These are phyloP conservation scores for Annulohypoxylon bovei DNA, from an alignment of 495 filamentous ascomycete genomes.

Conservation along the genomic window DNA sequence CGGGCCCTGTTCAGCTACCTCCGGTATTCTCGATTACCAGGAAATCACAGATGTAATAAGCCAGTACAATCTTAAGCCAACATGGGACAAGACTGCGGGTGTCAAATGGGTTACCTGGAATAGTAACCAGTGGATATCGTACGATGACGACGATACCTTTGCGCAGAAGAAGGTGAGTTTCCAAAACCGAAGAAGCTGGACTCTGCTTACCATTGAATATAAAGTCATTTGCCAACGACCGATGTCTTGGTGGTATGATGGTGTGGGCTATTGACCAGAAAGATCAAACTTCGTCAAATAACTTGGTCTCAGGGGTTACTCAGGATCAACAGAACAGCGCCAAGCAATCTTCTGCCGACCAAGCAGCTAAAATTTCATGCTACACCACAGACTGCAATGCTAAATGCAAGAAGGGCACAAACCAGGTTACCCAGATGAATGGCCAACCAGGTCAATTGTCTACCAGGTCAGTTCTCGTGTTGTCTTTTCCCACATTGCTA, in stretches of 20 bases:
- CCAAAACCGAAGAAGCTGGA: background rate
- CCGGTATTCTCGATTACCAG: background rate
- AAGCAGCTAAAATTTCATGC: background rate
- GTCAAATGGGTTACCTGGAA: slow-evolving; percentile 56
- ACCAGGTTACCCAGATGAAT: background rate
- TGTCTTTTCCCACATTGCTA: background rate
- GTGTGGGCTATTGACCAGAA: slow-evolving; percentile 51
- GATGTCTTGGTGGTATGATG: slow-evolving; percentile 43
- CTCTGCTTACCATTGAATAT: background rate
- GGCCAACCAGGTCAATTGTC: background rate
- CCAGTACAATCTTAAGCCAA: background rate
- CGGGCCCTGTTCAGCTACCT: background rate
- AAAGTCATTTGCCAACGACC: slow-evolving; percentile 42
- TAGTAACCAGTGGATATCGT: slow-evolving; percentile 59
- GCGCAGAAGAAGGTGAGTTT: slow-evolving; percentile 49
- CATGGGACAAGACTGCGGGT: slow-evolving; percentile 40
- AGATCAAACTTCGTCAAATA: background rate
- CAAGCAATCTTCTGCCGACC: background rate
- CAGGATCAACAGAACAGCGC: background rate
- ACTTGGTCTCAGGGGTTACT: background rate
- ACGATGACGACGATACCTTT: slow-evolving; percentile 55
- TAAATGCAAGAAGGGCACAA: background rate
- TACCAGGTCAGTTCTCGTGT: background rate
- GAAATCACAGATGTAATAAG: background rate
- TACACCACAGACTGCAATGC: background rate